Base-by-base conservation (phyloP, 768 basidiomycete genomes). In the Mrakia hoshinonis region DNA sequence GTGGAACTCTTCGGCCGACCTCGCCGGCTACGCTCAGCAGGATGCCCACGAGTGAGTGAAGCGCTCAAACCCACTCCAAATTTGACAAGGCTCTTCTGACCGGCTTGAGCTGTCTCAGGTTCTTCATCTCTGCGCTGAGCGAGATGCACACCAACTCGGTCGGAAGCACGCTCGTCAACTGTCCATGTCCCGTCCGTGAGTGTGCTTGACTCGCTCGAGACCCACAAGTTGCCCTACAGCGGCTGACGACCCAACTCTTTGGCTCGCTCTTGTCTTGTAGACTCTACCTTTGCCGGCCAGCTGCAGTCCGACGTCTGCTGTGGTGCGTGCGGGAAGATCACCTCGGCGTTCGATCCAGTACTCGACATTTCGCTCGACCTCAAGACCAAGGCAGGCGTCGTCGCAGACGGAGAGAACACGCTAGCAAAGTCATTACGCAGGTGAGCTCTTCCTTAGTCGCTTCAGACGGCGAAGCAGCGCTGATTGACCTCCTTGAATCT, bases 11-110 rank as follows among this genome's bases (percentile, higher is more conserved):
- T 73, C 74, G 0, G 80, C 87, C 0, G 92, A 95, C 73, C 82
- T 97, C 34, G 86, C 91, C 5, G 94, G 93, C 2, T 92, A 97
- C 76, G 87, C 91, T 0, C 95, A 98, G 78, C 95, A 95, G 77
- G 94, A 97, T 73, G 91, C 92, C 2, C 92, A 94, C 82, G 89
- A 91, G 78, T 89, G 87, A 77, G 90, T 91, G 79, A 90, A 91
- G 36, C 5, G 20, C 20, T 84, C 87, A 22, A 38, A 70, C 69
- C 6, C 61, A 67, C 39, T 34, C 5, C 29, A n/a, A 22, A 7
- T 11, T 34, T 20, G 4, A 11, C 22, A 12, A 22, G n/a, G 4
- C 34, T 26, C 24, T 12, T 46, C 55, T 39, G 36, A 43, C 36
- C 38, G 4, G 24, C 55, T 24, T 47, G 31, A 36, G 15, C 47